Base-by-base conservation (phyloP, 2,329 filamentous ascomycete genomes). In the Hypoxylon sp. region DNA sequence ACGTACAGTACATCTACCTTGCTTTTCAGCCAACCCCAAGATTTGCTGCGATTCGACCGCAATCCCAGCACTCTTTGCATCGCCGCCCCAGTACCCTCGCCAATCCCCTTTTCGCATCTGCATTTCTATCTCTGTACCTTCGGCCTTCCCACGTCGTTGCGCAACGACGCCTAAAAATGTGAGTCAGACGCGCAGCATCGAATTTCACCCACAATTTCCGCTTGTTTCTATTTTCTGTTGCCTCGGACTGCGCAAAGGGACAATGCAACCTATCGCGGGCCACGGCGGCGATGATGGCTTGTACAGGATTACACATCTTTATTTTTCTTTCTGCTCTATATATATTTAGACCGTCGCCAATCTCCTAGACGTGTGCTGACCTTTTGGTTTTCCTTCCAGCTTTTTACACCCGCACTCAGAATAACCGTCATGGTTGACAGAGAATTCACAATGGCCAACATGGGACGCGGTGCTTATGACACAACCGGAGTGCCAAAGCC, bases 381-480 rank as follows among this genome's bases (percentile, higher is more conserved):
- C 39, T 21, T 50, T 50, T 50, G 21, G 7, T n/a, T 63, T 56
- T 50, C 50, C 31, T 60, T 27, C 19, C 57, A 72, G 37, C 6
- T 50, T 50, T 53, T 29, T 47, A 37, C 52, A 53, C 19, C 19
- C 35, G 55, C 48, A 54, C 42, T 32, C 21, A 54, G 39, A 64
- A 31, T 42, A 50, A 51, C 52, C 72, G 73, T 67, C 68, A 79
- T 79, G 77, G 68, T 73, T 71, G 67, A 68, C 62, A 74, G 73
- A 71, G 77, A 77, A 53, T 68, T 71, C 56, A 72, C 71, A 69
- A 73, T 75, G 72, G 68, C 75, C 61, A 78, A 79, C 73, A 79
- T 79, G 77, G 77, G 77, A 69, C 77, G 77, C 47, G 77, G 77
- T 51, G 77, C 77, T 68, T 79, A 79, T 48, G 77, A 79, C 65